Percentiles rank a stretch among this genome's conserved stretches.
These are phyloP conservation scores for Chimonanthus praecox DNA, from an alignment of 164 flowering plant species.

Conservation along the genomic window DNA sequence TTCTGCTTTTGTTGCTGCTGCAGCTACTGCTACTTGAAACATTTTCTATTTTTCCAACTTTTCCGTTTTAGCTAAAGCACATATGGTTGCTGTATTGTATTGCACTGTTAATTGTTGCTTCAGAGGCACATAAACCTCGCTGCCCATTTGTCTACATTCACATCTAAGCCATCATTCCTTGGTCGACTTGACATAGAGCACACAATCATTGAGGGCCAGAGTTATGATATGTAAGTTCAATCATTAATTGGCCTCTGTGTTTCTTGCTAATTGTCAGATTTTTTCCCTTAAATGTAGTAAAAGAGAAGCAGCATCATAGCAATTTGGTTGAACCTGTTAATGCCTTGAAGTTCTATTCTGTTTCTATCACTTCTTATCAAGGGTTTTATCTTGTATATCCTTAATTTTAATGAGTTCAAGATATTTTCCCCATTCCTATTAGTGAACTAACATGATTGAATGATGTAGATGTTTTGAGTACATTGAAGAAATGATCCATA, in stretches of 20 bases:
- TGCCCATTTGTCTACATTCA: slow-evolving; percentile 73
- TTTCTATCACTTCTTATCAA: not conserved
- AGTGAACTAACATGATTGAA: slow-evolving; percentile 7
- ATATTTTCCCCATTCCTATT: not conserved
- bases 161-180: slow-evolving; percentile 85
- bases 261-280: not conserved
- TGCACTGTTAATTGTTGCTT: slow-evolving; percentile 15
- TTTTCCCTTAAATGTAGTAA: too few species aligned
- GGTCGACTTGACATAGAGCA: slow-evolving; percentile 94
- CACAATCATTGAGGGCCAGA: slow-evolving; percentile 84
- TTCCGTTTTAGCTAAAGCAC: not conserved
- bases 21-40: too few species aligned
- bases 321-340: not conserved
- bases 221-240: slow-evolving; percentile 79
- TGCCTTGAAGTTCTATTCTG: too few species aligned
- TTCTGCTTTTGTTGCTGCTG: not conserved
- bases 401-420: too few species aligned
- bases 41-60: not conserved
- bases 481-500: slow-evolving; percentile 97
- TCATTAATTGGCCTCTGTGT: not conserved
- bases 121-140: slow-evolving; percentile 99
- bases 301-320: not conserved
- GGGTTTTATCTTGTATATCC: not conserved
- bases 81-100: slow-evolving; percentile 1
- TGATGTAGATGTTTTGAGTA: slow-evolving; percentile 87